Percentiles rank a stretch among this genome's conserved stretches.
phyloP scores from a whole-genome alignment of 1,284 basidiomycete species.

The Leccinum fallax region DNA sequence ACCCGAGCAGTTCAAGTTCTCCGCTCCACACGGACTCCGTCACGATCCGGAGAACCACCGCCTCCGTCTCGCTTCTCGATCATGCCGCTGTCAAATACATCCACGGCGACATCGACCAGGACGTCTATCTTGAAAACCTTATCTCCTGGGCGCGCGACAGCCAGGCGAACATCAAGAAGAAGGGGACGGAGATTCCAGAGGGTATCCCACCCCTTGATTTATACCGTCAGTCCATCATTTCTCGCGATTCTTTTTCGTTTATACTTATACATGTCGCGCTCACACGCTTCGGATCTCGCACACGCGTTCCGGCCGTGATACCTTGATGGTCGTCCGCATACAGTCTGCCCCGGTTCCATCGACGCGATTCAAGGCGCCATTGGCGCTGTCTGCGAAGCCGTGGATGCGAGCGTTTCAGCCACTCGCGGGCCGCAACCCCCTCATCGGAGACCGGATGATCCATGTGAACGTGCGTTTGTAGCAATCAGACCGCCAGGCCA shows the following conservation, averaged over 20 bases:
- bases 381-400: slow-evolving; percentile 83
- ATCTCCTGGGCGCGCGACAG: slow-evolving; percentile 66
- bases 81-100: slow-evolving; percentile 71
- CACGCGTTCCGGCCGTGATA: neutral
- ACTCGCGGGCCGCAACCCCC: slow-evolving; percentile 44
- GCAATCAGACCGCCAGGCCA: slow-evolving; percentile 88
- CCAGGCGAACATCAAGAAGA: slow-evolving; percentile 61
- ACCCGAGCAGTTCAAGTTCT: slow-evolving; percentile 1
- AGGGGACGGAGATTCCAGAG: slow-evolving; percentile 79
- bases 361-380: slow-evolving; percentile 77
- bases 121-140: slow-evolving; percentile 68
- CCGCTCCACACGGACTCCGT: slow-evolving; percentile 33
- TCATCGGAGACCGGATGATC: neutral
- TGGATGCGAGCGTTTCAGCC: slow-evolving; percentile 60
- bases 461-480: slow-evolving; percentile 68
- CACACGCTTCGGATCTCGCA: neutral
- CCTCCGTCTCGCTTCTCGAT: slow-evolving; percentile 55
- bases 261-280: neutral
- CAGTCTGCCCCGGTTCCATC: slow-evolving; percentile 72
- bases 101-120: slow-evolving; percentile 69
- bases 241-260: neutral
- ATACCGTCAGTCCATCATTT: slow-evolving; percentile 40
- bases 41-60: slow-evolving; percentile 53
- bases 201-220: slow-evolving; percentile 79
- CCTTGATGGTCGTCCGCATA: neutral